Evolutionary conservation across 306 rosid species (phyloP).

Genomic region (Vigna nakashimae): DNA sequence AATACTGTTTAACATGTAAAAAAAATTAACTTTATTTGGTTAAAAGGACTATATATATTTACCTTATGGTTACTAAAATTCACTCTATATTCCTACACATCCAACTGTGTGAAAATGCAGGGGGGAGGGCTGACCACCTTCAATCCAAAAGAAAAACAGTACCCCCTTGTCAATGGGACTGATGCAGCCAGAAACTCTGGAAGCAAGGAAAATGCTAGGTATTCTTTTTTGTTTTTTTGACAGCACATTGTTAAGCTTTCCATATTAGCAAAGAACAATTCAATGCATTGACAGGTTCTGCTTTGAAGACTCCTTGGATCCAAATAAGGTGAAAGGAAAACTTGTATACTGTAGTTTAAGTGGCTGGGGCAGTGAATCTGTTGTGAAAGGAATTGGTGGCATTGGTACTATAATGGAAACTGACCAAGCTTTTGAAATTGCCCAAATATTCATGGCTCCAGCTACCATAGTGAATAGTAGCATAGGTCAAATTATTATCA

Average conservation of each 20-base stretch:
- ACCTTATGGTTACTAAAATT: background rate
- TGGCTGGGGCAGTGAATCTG: conserved; percentile 67
- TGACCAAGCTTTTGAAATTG: conserved; percentile 56
- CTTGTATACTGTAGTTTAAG: conserved; percentile 62
- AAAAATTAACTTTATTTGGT: too few species aligned
- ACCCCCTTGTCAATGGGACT: conserved; percentile 69
- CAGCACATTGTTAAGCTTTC: background rate
- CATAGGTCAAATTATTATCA: conserved; percentile 49
- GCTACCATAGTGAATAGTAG: conserved; percentile 64
- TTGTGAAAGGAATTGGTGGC: conserved; percentile 73
- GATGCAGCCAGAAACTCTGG: conserved; percentile 61
- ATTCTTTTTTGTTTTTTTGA: background rate
- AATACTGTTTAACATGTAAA: too few species aligned
- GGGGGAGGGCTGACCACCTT: conserved; percentile 75
- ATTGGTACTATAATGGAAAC: conserved; percentile 64
- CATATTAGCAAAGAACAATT: background rate
- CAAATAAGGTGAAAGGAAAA: conserved; percentile 70
- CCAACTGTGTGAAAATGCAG: conserved; percentile 47
- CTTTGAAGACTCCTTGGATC: conserved; percentile 57
- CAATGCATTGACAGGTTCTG: conserved; percentile 50
- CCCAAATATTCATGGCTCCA: conserved; percentile 80
- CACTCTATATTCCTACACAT: background rate
- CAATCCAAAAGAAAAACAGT: conserved; percentile 53
- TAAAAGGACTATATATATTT: too few species aligned
- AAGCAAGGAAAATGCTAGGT: conserved; percentile 66